phyloP scores from a whole-genome alignment of 139 green algal genomes.

The Astrephomene gubernaculifera region DNA sequence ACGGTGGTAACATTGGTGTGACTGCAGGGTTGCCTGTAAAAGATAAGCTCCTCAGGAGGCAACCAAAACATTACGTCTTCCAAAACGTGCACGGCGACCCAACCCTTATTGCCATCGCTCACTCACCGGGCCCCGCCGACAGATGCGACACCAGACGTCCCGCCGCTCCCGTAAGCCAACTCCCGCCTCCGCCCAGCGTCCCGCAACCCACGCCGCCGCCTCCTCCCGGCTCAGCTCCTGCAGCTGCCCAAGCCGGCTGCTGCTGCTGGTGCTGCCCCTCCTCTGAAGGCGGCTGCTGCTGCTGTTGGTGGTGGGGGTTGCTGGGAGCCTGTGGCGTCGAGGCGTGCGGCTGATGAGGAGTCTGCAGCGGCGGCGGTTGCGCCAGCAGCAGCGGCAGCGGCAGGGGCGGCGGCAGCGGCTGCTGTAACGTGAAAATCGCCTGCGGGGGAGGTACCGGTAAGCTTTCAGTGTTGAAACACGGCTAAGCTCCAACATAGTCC shows the following conservation, averaged over 20 bases:
- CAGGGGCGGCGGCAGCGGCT: conserved; percentile 1
- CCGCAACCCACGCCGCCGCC: neutral
- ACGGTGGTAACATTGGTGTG: too few species aligned
- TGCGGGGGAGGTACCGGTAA: neutral
- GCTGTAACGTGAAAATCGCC: conserved; percentile 20
- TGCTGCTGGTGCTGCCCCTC: neutral
- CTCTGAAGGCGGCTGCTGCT: neutral
- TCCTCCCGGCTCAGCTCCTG: neutral
- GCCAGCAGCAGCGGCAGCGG: conserved; percentile 10
- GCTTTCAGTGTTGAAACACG: too few species aligned
- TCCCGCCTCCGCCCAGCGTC: neutral
- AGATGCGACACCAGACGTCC: conserved; percentile 33
- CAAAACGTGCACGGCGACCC: too few species aligned
- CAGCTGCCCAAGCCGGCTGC: neutral
- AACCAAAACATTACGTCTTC: too few species aligned
- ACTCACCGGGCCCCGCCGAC: conserved; percentile 8
- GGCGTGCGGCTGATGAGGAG: too few species aligned
- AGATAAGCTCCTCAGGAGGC: too few species aligned
- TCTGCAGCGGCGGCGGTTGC: neutral
- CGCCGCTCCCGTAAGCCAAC: conserved; percentile 38
- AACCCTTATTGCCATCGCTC: too few species aligned
- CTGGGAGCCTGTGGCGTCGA: too few species aligned
- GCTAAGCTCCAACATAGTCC: too few species aligned
- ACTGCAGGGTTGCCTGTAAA: too few species aligned
- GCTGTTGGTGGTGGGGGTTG: neutral